Base-by-base conservation (phyloP, 352 stramenopile genomes). In the Aphanomyces cochlioides region DNA sequence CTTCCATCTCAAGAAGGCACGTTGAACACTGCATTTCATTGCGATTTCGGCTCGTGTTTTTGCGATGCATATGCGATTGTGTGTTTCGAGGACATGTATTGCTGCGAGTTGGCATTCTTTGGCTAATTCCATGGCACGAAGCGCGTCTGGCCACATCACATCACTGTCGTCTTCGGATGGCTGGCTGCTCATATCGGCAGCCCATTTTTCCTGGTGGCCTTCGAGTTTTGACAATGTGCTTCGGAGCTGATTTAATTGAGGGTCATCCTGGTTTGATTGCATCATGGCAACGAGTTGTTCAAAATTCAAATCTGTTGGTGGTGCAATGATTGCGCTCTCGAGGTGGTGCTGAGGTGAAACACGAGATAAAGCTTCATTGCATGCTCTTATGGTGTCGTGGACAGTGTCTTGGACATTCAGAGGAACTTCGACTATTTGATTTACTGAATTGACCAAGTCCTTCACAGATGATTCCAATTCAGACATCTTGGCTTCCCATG, bases 1-100 rank as follows among this genome's bases (percentile, higher is more conserved):
- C 47, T 70, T 70, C 64, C 64, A 70, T 10, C 64, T 47, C 5
- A 70, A 40, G 47, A 70, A 70, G n/a, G 64, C 64, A 10, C 64
- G 64, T 40, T 70, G 64, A 10, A 70, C 64, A 34, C 50, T 19
- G 39, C 64, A 70, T 43, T 70, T 47, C 47, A 61, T 70, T 6
- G 64, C 64, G 19, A 70, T 70, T 36, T 70, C 43, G 4, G 56
- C 64, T 21, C 64, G 64, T 8, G 64, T 70, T 15, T 39, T 21
- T 15, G 64, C 64, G 7, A 56, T 41, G 47, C 64, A 70, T 6
- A 3, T 41, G 13, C 54, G 48, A 37, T 70, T 70, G 64, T 70
- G 64, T 47, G 53, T 70, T 43, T 70, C 64, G 8, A 70, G 64
- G 7, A 70, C 64, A 15, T 41, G 6, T 13, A 70, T 70, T 12